These are phyloP conservation scores for Aspergillus brasiliensis DNA, from an alignment of 2,329 filamentous ascomycete species.

Conservation along the genomic window DNA sequence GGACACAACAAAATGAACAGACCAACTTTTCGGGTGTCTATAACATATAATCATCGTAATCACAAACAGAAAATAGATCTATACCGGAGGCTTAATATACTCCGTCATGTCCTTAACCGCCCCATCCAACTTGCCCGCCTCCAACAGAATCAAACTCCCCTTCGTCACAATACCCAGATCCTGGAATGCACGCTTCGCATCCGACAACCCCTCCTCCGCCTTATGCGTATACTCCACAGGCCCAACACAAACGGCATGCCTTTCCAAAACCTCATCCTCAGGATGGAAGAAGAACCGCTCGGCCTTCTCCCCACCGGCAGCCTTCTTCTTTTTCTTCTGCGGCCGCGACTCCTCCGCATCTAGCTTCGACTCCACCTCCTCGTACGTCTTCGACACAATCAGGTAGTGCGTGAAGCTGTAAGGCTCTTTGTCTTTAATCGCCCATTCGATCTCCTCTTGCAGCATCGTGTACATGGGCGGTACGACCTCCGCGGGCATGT, in stretches of 20 bases:
- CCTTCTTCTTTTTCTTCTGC: slow-evolving; percentile 68
- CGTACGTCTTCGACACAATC: slow-evolving; percentile 87
- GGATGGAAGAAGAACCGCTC: slow-evolving; percentile 89
- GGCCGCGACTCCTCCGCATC: slow-evolving; percentile 66
- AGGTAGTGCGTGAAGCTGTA: slow-evolving; percentile 94
- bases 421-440: slow-evolving; percentile 85
- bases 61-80: slow-evolving; percentile 1
- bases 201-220: slow-evolving; percentile 73
- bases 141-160: slow-evolving; percentile 84
- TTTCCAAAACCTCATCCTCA: slow-evolving; percentile 87
- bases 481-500: slow-evolving; percentile 90
- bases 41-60: slow-evolving; percentile 7
- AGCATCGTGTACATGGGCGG: slow-evolving; percentile 96
- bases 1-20: slow-evolving; percentile 4
- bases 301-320: slow-evolving; percentile 40
- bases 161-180: slow-evolving; percentile 84
- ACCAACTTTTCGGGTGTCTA: slow-evolving; percentile 5
- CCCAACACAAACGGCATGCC: slow-evolving; percentile 69
- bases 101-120: slow-evolving; percentile 76
- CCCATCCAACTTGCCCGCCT: slow-evolving; percentile 71
- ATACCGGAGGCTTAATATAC: slow-evolving; percentile 56
- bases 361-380: slow-evolving; percentile 79
- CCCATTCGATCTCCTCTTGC: slow-evolving; percentile 84
- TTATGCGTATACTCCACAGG: slow-evolving; percentile 79
- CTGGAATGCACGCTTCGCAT: slow-evolving; percentile 93